Base-by-base conservation (phyloP, 371 early-diverging fungal genomes). In the Mortierella sp. region DNA sequence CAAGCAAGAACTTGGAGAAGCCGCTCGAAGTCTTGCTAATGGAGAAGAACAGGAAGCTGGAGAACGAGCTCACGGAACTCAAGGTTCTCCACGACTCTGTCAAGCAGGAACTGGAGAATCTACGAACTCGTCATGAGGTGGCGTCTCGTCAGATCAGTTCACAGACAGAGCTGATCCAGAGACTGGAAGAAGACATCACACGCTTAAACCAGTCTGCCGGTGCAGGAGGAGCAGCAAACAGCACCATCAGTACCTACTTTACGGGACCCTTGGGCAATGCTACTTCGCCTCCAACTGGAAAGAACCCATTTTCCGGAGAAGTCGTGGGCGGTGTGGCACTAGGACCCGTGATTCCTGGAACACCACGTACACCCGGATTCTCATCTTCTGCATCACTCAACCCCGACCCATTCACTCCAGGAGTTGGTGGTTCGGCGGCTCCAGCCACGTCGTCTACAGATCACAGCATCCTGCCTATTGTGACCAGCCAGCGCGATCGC, bases 401-500 rank as follows among this genome's bases (percentile, higher is more conserved):
- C 46, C 44, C 57, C 29, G 80, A 81, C 53, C 60, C 77, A 0
- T 39, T 71, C 12, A 45, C 68, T 21, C 47, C 64, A 4, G 57
- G 52, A 17, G 80, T 67, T 16, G 24, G 24, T 43, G 19, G 21
- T 29, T 49, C 60, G 3, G 40, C 46, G 8, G 45, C 44, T 4
- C 7, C 55, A 14, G 22, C 60, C 5, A 46, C 76, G 34, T 79
- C 83, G 21, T 10, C 45, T 0, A 81, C 85, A 12, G 78, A 83
- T 48, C 86, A 89, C 21, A 56, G 76, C 12, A 90, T 95, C 44
- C 68, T 96, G 27, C 91, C 93, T 5, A 95, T 96, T 57, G 86
- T 96, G 17, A 93, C 95, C 12, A 86, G 89, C 24, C 97, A 96
- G 69, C 85, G 97, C 19, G 95, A 96, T 74, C 83, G 97, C 19